Evolutionary conservation across 148 eudicot species (phyloP).

Genomic region (Mesembryanthemum crystallinum): DNA sequence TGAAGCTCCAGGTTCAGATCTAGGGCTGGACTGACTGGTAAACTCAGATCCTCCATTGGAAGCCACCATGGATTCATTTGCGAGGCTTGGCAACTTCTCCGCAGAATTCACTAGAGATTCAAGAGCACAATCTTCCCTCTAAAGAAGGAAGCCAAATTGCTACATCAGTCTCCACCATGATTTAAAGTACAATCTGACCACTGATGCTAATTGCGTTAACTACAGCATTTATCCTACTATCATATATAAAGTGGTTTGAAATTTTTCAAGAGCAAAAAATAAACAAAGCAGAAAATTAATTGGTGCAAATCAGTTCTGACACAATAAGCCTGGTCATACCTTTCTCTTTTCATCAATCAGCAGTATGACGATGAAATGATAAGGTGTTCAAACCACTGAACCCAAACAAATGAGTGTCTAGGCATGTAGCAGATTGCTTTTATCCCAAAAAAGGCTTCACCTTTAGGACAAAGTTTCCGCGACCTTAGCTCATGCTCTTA

Average conservation of each 20-base stretch:
- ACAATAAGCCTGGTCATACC: conserved; percentile 23
- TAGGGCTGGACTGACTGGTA: conserved; percentile 24
- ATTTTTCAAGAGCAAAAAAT: neutral
- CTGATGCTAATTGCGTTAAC: neutral
- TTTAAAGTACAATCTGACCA: neutral
- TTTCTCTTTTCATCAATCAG: conserved; percentile 6
- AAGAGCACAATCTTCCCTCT: conserved; percentile 56
- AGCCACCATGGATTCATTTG: conserved; percentile 12
- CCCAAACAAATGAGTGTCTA: conserved; percentile 13
- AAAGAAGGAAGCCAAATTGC: conserved; percentile 15
- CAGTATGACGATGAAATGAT: conserved; percentile 12
- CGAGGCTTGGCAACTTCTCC: conserved; percentile 21
- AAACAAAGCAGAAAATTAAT: neutral
- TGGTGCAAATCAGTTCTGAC: neutral
- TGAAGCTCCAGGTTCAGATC: conserved; percentile 34
- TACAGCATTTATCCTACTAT: neutral
- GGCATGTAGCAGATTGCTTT: conserved; percentile 19
- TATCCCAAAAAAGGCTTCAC: conserved; percentile 19
- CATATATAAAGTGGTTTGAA: neutral
- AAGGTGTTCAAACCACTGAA: conserved; percentile 17
- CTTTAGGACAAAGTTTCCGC: conserved; percentile 18
- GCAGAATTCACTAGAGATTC: conserved; percentile 42
- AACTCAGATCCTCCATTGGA: conserved; percentile 30
- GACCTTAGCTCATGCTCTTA: conserved; percentile 16
- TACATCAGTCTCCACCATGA: conserved; percentile 11